Conservation (phyloP, 2,329 filamentous ascomycete genomes). For the Aspergillus udagawae region DNA sequence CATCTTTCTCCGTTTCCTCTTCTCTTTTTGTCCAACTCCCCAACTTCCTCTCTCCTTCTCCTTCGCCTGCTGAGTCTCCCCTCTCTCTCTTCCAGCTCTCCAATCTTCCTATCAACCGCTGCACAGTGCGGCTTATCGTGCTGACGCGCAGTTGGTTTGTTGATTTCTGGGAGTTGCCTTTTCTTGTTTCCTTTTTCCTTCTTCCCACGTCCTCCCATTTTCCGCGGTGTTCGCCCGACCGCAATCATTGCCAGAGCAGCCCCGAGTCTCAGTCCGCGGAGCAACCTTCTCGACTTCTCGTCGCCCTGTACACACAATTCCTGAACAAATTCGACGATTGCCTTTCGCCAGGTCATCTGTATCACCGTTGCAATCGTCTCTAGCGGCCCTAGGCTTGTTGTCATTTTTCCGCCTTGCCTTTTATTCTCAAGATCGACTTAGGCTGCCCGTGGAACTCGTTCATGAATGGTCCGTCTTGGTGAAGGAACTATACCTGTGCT, state of each 20-base stretch:
- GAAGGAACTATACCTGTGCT: background rate
- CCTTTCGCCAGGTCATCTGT: background rate
- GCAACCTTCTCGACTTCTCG: constrained; percentile 3
- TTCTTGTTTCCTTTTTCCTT: constrained; percentile 3
- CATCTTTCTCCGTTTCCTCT: constrained; percentile 12
- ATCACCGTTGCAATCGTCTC: constrained; percentile 9
- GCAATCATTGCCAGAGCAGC: constrained; percentile 7
- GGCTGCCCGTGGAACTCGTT: constrained; percentile 5
- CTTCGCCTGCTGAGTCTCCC: constrained; percentile 10
- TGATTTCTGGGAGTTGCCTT: constrained; percentile 13
- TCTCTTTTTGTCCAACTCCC: constrained; percentile 19
- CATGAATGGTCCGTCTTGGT: constrained; percentile 18
- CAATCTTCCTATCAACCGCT: constrained; percentile 20
- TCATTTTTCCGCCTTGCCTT: background rate
- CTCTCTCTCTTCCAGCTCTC: constrained; percentile 9
- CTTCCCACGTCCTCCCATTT: constrained; percentile 8
- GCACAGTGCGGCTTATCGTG: constrained; percentile 28
- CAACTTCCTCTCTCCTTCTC: constrained; percentile 13
- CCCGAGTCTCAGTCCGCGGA: constrained; percentile 4
- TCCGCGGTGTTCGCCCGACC: constrained; percentile 1
- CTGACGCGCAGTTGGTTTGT: constrained; percentile 28
- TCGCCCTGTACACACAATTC: constrained; percentile 2
- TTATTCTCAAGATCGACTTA: background rate
- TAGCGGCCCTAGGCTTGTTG: constrained; percentile 3
- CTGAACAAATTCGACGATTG: background rate